These are phyloP conservation scores for Galeopsis tetrahit DNA, from an alignment of 257 asterid genomes.

Conservation along the genomic window DNA sequence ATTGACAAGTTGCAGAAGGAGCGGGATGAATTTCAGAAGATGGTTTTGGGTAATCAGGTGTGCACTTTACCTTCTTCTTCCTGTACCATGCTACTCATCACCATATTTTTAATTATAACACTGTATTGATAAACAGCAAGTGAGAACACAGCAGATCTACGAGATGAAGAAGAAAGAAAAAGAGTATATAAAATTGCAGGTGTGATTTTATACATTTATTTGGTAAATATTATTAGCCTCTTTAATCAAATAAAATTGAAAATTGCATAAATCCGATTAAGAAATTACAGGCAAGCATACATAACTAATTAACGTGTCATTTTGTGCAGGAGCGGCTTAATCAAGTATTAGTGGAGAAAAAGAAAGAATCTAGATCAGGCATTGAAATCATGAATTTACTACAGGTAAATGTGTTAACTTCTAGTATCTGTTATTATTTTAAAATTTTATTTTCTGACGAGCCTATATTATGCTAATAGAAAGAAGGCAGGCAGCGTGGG, in stretches of 20 bases:
- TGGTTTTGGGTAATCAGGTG: constrained; percentile 76
- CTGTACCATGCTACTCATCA: neutral
- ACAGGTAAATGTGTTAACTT: constrained; percentile 57
- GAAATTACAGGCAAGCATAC: neutral
- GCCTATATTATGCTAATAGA: constrained; percentile 51
- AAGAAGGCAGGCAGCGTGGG: constrained; percentile 99
- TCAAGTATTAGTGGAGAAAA: constrained; percentile 93
- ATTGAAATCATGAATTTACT: constrained; percentile 97
- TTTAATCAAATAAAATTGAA: neutral
- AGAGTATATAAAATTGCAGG: constrained; percentile 89
- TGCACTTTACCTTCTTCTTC: constrained; percentile 32
- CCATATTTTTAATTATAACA: constrained; percentile 19
- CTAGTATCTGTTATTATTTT: constrained; percentile 21
- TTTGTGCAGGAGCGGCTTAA: constrained; percentile 79
- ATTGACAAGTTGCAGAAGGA: constrained; percentile 70
- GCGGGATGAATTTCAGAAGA: constrained; percentile 66
- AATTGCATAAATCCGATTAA: constrained; percentile 24
- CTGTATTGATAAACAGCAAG: constrained; percentile 70
- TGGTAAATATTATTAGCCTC: constrained; percentile 5
- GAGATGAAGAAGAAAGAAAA: constrained; percentile 98
- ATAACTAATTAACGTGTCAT: constrained; percentile 12
- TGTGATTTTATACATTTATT: constrained; percentile 26
- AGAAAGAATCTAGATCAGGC: constrained; percentile 98
- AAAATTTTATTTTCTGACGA: constrained; percentile 24
- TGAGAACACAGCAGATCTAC: constrained; percentile 81